These are phyloP conservation scores for Cucumis hystrix DNA, from an alignment of 306 rosid species.

Conservation along the genomic window DNA sequence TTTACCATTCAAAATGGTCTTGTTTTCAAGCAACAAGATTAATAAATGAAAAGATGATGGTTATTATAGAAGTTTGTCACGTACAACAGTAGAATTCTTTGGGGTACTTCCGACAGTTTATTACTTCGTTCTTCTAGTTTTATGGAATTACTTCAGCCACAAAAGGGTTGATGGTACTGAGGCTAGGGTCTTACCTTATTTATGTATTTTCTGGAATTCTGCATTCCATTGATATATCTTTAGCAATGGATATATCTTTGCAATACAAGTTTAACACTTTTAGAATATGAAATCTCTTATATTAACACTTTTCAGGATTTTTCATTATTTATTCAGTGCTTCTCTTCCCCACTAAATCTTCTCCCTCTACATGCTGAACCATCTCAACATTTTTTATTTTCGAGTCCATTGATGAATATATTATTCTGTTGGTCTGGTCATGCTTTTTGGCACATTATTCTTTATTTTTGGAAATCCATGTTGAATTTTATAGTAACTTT, in stretches of 20 bases:
- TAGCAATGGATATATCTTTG: not conserved
- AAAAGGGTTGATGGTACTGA: not conserved
- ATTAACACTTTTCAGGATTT: not conserved
- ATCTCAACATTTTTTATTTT: not conserved
- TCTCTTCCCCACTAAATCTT: not conserved
- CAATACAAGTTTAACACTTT: not conserved
- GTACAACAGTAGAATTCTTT: not conserved
- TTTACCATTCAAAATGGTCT: not conserved
- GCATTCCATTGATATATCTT: not conserved
- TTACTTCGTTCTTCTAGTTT: not conserved
- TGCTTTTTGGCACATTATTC: not conserved
- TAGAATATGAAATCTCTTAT: not conserved
- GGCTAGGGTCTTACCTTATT: not conserved
- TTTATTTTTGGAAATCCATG: not conserved
- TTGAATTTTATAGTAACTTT: not conserved
- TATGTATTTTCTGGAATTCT: not conserved
- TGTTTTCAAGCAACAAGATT: not conserved
- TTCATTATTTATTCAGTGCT: not conserved
- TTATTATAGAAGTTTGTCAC: not conserved
- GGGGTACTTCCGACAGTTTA: not conserved
- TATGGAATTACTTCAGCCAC: not conserved
- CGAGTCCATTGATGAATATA: not conserved
- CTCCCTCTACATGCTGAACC: not conserved
- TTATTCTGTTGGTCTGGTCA: not conserved
- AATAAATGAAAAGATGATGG: not conserved